A percentile compares a stretch with the other conserved stretches of the same genome.
Evolutionary conservation across 2,329 filamentous ascomycete species (phyloP).

Genomic region (Hymenoscyphus repandus): DNA sequence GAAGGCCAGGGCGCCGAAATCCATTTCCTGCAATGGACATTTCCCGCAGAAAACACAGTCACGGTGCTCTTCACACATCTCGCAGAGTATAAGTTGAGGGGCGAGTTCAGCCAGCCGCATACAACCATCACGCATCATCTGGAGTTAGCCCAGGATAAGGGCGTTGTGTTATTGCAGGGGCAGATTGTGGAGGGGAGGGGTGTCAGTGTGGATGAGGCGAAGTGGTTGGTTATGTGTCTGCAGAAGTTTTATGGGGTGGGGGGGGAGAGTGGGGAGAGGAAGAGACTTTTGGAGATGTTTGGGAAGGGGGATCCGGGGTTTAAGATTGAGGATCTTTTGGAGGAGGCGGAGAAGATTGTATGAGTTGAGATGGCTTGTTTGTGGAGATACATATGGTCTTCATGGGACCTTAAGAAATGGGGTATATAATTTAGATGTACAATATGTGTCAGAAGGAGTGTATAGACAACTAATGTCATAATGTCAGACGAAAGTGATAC

Average conservation of each 20-base stretch:
- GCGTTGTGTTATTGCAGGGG: slow-evolving; percentile 81
- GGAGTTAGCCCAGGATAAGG: slow-evolving; percentile 69
- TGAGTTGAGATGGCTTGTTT: slow-evolving; percentile 23
- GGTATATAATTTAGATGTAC: too few relatives aligned
- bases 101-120: slow-evolving; percentile 85
- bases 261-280: slow-evolving; percentile 50
- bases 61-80: slow-evolving; percentile 91
- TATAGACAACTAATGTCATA: too few relatives aligned
- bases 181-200: slow-evolving; percentile 71
- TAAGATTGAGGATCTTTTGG: slow-evolving; percentile 76
- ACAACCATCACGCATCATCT: slow-evolving; percentile 90
- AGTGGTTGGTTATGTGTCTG: slow-evolving; percentile 85
- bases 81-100: slow-evolving; percentile 85
- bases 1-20: slow-evolving; percentile 72
- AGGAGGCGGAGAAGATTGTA: slow-evolving; percentile 79
- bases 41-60: slow-evolving; percentile 64
- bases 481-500: too few relatives aligned
- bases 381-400: too few relatives aligned
- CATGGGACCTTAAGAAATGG: too few relatives aligned
- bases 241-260: slow-evolving; percentile 83
- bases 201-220: slow-evolving; percentile 73
- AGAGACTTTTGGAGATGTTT: slow-evolving; percentile 77
- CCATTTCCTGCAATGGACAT: slow-evolving; percentile 95
- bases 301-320: slow-evolving; percentile 72
- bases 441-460: too few relatives aligned